phyloP scores from a whole-genome alignment of 2,329 filamentous ascomycete species.

The Plenodomus lindquistii region DNA sequence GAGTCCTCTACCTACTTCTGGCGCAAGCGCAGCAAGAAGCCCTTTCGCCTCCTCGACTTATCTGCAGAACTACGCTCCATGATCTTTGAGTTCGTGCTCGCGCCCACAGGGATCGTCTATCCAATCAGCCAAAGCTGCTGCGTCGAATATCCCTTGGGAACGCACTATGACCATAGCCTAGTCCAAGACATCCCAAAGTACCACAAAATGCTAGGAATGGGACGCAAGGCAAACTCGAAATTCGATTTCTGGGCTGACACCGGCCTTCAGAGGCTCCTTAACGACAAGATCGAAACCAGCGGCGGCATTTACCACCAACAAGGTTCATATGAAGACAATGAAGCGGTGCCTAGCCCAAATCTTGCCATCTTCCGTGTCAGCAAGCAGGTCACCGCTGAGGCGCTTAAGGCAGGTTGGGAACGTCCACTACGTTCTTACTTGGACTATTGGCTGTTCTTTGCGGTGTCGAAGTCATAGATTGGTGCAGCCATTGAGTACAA shows the following conservation, averaged over 20 bases:
- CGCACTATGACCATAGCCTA: too few species aligned
- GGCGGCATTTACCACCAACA: too few species aligned
- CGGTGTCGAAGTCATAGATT: background rate
- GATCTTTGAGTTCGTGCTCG: slow-evolving; percentile 1
- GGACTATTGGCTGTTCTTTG: background rate
- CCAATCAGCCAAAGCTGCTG: background rate
- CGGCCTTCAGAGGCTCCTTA: too few species aligned
- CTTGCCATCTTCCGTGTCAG: background rate
- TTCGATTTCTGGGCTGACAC: too few species aligned
- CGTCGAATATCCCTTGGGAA: too few species aligned
- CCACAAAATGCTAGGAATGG: too few species aligned
- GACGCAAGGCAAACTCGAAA: too few species aligned
- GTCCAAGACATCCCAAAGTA: too few species aligned
- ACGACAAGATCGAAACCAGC: too few species aligned
- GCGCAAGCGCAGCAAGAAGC: background rate
- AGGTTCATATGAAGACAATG: too few species aligned
- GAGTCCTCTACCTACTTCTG: background rate
- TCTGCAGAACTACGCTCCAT: slow-evolving; percentile 4
- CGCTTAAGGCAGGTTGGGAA: slow-evolving; percentile 4
- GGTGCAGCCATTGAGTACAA: too few species aligned
- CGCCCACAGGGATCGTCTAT: background rate
- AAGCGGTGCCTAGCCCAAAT: too few species aligned
- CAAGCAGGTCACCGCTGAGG: slow-evolving; percentile 2
- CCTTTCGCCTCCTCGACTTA: slow-evolving; percentile 3
- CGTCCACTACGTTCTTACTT: slow-evolving; percentile 2